These are phyloP conservation scores for Agaricales sp. DNA, from an alignment of 1,284 basidiomycete species.

Conservation along the genomic window DNA sequence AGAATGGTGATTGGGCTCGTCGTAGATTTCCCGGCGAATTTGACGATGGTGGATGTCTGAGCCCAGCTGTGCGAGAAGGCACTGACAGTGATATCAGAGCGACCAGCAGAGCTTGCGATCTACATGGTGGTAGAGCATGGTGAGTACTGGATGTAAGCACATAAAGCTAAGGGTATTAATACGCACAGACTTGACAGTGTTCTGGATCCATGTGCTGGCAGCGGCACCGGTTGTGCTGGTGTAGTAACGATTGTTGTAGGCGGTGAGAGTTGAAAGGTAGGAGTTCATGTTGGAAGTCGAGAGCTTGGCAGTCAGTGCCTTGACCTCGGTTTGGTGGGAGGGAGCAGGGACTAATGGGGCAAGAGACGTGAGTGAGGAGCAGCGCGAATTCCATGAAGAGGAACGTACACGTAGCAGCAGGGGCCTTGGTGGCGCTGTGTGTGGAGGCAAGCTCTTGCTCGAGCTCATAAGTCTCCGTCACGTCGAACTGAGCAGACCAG, in stretches of 20 bases:
- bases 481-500: constrained; percentile 24
- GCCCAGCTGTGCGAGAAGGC: constrained; percentile 55
- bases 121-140: constrained; percentile 9
- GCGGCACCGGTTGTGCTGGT: constrained; percentile 27
- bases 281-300: constrained; percentile 31
- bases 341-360: constrained; percentile 29
- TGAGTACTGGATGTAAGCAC: background rate
- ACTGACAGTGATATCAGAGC: constrained; percentile 35
- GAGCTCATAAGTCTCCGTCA: constrained; percentile 45
- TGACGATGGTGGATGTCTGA: constrained; percentile 57
- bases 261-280: constrained; percentile 26
- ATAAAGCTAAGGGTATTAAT: background rate
- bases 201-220: constrained; percentile 29
- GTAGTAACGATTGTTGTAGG: constrained; percentile 39
- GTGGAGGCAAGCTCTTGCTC: constrained; percentile 19
- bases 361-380: no score
- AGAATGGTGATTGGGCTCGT: constrained; percentile 40
- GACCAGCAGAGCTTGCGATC: constrained; percentile 22
- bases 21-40: constrained; percentile 28
- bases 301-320: constrained; percentile 26
- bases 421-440: constrained; percentile 10
- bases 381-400: no score
- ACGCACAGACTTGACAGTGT: constrained; percentile 22
- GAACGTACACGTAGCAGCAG: constrained; percentile 19
- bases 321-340: constrained; percentile 27